Base-by-base conservation (phyloP, 345 rosid genomes). In the Bretschneidera sinensis region DNA sequence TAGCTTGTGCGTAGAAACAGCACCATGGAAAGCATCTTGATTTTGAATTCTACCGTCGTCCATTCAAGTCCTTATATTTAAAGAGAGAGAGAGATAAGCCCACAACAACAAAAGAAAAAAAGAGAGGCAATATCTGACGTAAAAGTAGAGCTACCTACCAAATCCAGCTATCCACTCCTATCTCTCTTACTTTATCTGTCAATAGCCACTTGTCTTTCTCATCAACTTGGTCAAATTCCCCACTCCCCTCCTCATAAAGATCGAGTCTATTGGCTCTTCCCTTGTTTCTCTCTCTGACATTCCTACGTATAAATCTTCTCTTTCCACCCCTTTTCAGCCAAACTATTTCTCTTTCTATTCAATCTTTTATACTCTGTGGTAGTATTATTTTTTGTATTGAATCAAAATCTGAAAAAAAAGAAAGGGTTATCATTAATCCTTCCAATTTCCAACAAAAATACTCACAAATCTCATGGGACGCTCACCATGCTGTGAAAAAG, bases 401-500 rank as follows among this genome's bases (percentile, higher is more conserved):
- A n/a, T n/a, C n/a, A n/a, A n/a, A n/a, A n/a, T n/a, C n/a, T n/a
- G n/a, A n/a, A n/a, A n/a, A n/a, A n/a, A n/a, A n/a, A n/a, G n/a
- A n/a, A n/a, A n/a, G 15, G 45, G 45, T 39, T 39, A 4, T 39
- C 1, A 5, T 11, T 11, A 9, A 7, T 33, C 34, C 34, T 19
- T 52, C 25, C n/a, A 22, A 45, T 61, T 49, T 39, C 48, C 18
- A 50, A 43, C 52, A 28, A 17, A 15, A 9, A 31, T 51, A 7
- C 47, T 13, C 11, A 39, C 45, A 11, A 39, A 7, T 39, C 45
- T n/a, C 71, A 90, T 91, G 97, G 97, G 95, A 57, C 81, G 97
- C 21, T 83, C 91, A 3, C 97, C 97, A 51, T 85, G 92, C 62
- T 90, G 95, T 43, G 97, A 90, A 53, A 90, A 87, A 33, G 87